Conservation (phyloP, 257 asterid genomes). For the Penstemon newberryi region DNA sequence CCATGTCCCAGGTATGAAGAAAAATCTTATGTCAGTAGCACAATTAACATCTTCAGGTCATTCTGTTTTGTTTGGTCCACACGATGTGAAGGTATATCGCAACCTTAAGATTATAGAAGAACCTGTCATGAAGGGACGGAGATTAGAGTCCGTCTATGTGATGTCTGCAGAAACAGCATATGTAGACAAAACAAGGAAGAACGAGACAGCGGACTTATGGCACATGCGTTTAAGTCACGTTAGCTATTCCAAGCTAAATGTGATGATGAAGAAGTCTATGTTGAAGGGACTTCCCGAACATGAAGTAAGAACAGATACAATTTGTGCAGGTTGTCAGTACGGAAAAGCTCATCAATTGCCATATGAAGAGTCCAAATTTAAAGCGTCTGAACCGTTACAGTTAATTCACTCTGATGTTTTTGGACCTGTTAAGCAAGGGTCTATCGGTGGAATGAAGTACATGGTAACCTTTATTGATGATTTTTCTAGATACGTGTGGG, state of each 20-base stretch:
- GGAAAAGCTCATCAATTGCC: not conserved
- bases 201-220: slow-evolving; percentile 25
- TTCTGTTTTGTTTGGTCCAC: slow-evolving; percentile 30
- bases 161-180: slow-evolving; percentile 25
- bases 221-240: slow-evolving; percentile 26
- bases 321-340: not conserved
- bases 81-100: slow-evolving; percentile 21
- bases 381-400: not conserved
- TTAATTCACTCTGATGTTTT: not conserved
- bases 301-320: slow-evolving; percentile 9
- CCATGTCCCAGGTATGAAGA: slow-evolving; percentile 30
- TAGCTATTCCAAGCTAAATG: slow-evolving; percentile 23
- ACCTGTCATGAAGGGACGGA: slow-evolving; percentile 17
- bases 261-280: slow-evolving; percentile 29
- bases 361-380: not conserved
- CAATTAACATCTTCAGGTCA: slow-evolving; percentile 25
- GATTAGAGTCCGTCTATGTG: slow-evolving; percentile 14
- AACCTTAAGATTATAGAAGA: slow-evolving; percentile 5
- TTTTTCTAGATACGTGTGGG: not conserved
- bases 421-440: not conserved
- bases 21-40: slow-evolving; percentile 26
- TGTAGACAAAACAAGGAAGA: slow-evolving; percentile 28
- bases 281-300: slow-evolving; percentile 25
- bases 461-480: slow-evolving; percentile 3
- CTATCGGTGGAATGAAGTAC: not conserved